Evolutionary conservation across 1,284 basidiomycete species (phyloP), one percentile per base, ranked within the genome.

Genomic region (Malassezia psittaci): DNA sequence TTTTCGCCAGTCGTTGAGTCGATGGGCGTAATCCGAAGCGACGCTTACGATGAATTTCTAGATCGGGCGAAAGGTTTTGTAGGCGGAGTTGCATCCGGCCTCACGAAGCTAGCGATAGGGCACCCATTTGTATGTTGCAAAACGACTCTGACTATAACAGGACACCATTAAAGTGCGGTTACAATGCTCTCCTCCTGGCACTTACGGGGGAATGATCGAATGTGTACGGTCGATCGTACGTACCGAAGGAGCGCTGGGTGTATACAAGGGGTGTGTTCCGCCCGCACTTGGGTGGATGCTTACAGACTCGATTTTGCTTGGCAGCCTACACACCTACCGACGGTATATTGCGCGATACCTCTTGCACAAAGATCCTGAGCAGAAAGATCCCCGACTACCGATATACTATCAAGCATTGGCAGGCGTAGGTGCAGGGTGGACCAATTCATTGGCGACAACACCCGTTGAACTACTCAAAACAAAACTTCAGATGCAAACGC

Each of bases 221-320:
- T 84, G 83, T 56, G 75, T 87, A 24, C 66, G 78, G 39, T 81
- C 81, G 61, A 83, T 83, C 5, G 75, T 86, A 12, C 78, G 80
- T 48, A 81, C 82, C 39, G 86, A 88, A 59, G 73, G 73, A 0
- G 53, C 70, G 1, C 48, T 71, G 8, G 71, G 73, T 8, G 49
- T 77, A 29, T 76, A 76, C 63, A 76, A 77, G 54, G 79, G 84
- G 81, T 76, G 75, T 35, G 57, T 59, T 2, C 84, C 85, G 5
- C 86, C 85, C 1, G 84, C 84, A 16, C 77, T 87, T 3, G 85
- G 85, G 2, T 87, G 85, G 86, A 82, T 83, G 8, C 79, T 83
- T 38, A 84, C 85, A 41, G 86, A 88, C 68, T 83, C 84, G 13
- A 76, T 87, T 9, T 78, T 88, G 7, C 77, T 88, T 48, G 86